Conservation (phyloP, 176 grass and related monocot species). For the Aegilops sharonensis region DNA sequence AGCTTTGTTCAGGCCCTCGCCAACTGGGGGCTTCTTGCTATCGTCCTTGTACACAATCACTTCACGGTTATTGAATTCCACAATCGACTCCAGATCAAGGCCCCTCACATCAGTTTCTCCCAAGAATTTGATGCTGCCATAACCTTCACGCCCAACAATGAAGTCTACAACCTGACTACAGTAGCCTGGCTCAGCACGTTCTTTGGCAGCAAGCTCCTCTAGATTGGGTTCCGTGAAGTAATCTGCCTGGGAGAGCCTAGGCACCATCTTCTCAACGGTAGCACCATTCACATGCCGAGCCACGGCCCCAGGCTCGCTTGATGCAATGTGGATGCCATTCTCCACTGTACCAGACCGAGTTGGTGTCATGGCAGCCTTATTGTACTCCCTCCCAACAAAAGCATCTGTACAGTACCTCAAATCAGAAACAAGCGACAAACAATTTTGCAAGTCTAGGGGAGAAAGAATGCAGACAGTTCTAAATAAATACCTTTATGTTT, state of each 20-base stretch:
- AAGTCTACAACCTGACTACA: slow-evolving; percentile 66
- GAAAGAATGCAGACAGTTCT: slow-evolving; percentile 20
- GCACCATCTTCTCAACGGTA: slow-evolving; percentile 51
- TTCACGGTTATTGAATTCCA: slow-evolving; percentile 82
- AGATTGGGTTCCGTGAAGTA: slow-evolving; percentile 75
- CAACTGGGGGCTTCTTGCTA: slow-evolving; percentile 70
- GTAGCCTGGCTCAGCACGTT: slow-evolving; percentile 69
- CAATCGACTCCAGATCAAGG: slow-evolving; percentile 66
- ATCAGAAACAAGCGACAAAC: slow-evolving; percentile 20
- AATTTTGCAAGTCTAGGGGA: background rate
- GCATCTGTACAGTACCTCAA: slow-evolving; percentile 28
- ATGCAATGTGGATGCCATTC: slow-evolving; percentile 30
- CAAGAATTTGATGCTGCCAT: slow-evolving; percentile 76
- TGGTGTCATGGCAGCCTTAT: slow-evolving; percentile 17
- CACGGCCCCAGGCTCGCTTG: slow-evolving; percentile 23
- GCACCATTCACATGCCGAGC: slow-evolving; percentile 34
- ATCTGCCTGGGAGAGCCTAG: slow-evolving; percentile 62
- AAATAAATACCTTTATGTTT: slow-evolving; percentile 54
- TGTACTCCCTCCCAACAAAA: slow-evolving; percentile 22
- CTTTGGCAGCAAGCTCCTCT: slow-evolving; percentile 82
- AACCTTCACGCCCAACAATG: slow-evolving; percentile 63
- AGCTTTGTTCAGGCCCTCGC: slow-evolving; percentile 79
- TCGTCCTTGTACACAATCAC: slow-evolving; percentile 88
- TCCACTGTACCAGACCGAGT: slow-evolving; percentile 24
- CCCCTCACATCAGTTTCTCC: slow-evolving; percentile 74